Percentiles rank a stretch among this genome's conserved stretches.
Evolutionary conservation across 306 rosid species (phyloP).

Genomic region (Citrullus colocynthis): DNA sequence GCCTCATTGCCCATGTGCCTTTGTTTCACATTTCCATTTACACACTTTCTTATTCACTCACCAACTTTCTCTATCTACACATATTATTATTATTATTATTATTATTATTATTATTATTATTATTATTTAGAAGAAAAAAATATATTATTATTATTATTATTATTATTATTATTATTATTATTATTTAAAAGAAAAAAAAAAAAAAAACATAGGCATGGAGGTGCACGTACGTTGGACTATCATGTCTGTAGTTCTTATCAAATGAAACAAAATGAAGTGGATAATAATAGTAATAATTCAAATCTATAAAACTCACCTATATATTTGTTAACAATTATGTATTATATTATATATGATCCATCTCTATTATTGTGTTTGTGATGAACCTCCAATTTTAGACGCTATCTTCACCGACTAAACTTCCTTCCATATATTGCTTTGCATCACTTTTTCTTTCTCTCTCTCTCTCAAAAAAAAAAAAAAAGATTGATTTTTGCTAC

Average conservation of each 20-base stretch:
- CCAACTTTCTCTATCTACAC: not conserved
- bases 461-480: too few relatives aligned
- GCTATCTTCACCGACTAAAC: not conserved
- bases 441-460: not conserved
- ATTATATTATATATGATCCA: not conserved
- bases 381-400: not conserved
- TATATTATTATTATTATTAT: too few relatives aligned
- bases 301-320: not conserved
- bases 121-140: too few relatives aligned
- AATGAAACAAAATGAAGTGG: not conserved
- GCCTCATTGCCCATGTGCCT: not conserved
- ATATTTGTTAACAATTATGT: not conserved
- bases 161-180: too few relatives aligned
- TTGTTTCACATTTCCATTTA: conserved; percentile 3
- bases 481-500: too few relatives aligned
- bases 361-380: not conserved
- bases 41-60: not conserved
- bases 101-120: too few relatives aligned
- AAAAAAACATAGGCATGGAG: not conserved
- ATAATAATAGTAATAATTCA: not conserved
- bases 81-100: too few relatives aligned
- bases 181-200: too few relatives aligned
- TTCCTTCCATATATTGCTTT: not conserved
- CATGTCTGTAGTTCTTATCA: not conserved
- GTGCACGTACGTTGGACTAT: conserved; percentile 8